Evolutionary conservation across 2,329 filamentous ascomycete genomes (phyloP), one percentile per base, ranked within the genome.

Genomic region (Exophiala aquamarina): DNA sequence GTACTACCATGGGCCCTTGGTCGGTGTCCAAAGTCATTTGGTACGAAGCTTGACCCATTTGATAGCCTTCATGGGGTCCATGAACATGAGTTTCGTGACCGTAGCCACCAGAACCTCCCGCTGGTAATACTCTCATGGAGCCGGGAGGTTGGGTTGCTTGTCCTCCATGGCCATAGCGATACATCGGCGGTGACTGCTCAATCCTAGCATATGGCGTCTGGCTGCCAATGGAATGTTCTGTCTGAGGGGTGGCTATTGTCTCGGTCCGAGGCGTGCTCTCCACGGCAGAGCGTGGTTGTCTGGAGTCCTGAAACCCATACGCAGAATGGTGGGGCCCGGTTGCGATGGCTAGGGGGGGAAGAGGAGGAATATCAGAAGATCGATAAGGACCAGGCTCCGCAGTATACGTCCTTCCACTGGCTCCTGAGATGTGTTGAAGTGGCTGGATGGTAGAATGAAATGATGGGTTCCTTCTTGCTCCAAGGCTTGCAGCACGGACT

Each of bases 401-500:
- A 14, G 64, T 64, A 53, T 73, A 73, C 5, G 66, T 60, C 32
- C 73, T 65, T 8, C 66, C 66, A 45, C 66, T 64, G 6, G 69
- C 66, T 7, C 67, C 64, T 10, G 74, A 60, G 45, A 76, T 77
- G 2, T 76, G 75, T 3, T 71, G 70, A 48, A 71, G 67, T 37
- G 75, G 70, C 6, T 74, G 72, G 61, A 74, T 71, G 36, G 75
- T 73, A 1, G 71, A 74, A 18, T 68, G 71, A 14, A 70, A 72
- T 0, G 68, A 37, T 13, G 53, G 65, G 37, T 69, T 68, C 28
- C 75, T 57, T 62, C 66, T 44, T 44, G 66, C 36, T 23, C 72
- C 71, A 10, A 78, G 59, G 57, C 77, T 81, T 14, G 74, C 68
- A 19, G 76, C 70, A 51, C 80, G 75, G 32, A 73, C 42, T 3